Evolutionary conservation across 129 eudicot species (phyloP).

Genomic region (Artemisia tridentata): DNA sequence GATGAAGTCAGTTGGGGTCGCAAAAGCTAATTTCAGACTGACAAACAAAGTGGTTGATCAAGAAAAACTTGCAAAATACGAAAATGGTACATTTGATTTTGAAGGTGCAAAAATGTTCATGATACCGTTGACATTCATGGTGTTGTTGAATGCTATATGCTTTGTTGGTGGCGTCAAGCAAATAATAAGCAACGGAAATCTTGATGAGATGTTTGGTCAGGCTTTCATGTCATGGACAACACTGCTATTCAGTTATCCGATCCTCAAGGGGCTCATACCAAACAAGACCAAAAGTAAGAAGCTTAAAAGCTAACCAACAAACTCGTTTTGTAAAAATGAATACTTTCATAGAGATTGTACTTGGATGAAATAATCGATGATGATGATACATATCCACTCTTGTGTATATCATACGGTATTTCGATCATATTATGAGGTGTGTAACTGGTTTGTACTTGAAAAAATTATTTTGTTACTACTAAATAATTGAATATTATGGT

Average conservation of each 20-base stretch:
- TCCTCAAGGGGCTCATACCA: slow-evolving; percentile 59
- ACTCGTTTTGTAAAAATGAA: background rate
- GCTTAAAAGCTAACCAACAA: background rate
- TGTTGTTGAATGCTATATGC: slow-evolving; percentile 49
- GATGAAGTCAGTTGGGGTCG: slow-evolving; percentile 52
- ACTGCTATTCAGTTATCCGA: slow-evolving; percentile 56
- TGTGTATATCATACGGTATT: slow-evolving; percentile 13
- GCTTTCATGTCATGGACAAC: slow-evolving; percentile 44
- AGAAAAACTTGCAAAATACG: slow-evolving; percentile 59
- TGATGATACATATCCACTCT: background rate
- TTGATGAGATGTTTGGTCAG: slow-evolving; percentile 71
- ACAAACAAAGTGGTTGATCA: slow-evolving; percentile 73
- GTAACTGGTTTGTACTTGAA: background rate
- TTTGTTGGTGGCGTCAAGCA: slow-evolving; percentile 56
- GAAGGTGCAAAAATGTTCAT: slow-evolving; percentile 66
- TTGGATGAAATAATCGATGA: background rate
- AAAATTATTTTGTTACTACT: background rate
- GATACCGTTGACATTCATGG: slow-evolving; percentile 54
- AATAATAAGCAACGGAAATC: slow-evolving; percentile 34
- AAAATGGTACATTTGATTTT: slow-evolving; percentile 62
- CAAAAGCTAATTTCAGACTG: slow-evolving; percentile 58
- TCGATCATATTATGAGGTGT: background rate
- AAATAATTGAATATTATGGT: too few species aligned
- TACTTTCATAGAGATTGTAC: background rate
- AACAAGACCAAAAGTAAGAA: slow-evolving; percentile 37